phyloP scores from a whole-genome alignment of 805 yeast genomes.

The Yarrowia sp. region DNA sequence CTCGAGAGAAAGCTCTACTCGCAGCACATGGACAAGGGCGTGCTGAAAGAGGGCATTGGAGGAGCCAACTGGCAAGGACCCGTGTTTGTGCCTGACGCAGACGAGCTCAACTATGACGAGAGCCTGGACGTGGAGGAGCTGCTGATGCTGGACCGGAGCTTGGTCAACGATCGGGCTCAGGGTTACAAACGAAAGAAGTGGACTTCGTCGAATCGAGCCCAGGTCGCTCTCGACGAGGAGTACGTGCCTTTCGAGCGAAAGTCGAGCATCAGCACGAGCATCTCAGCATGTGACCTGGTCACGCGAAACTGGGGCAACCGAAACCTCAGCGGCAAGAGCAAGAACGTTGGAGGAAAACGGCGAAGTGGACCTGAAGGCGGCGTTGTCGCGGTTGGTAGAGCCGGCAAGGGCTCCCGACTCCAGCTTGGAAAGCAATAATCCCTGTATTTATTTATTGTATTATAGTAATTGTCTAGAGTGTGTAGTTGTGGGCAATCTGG shows the following conservation, averaged over 20 bases:
- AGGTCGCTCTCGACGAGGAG: slow-evolving; percentile 5
- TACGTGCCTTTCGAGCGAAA: not conserved
- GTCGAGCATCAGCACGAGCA: not conserved
- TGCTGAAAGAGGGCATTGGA: not conserved
- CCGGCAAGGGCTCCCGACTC: slow-evolving; percentile 14
- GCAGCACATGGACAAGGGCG: slow-evolving; percentile 7
- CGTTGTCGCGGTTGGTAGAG: not conserved
- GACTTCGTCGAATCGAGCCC: not conserved
- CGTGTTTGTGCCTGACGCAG: slow-evolving; percentile 11
- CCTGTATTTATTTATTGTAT: slow-evolving; percentile 17
- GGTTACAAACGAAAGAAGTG: not conserved
- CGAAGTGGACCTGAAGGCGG: slow-evolving; percentile 8
- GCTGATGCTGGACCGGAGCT: slow-evolving; percentile 18
- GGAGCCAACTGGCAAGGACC: slow-evolving; percentile 20
- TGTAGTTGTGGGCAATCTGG: too few relatives aligned
- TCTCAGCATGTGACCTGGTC: not conserved
- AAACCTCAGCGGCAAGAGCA: slow-evolving; percentile 12
- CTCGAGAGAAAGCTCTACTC: slow-evolving; percentile 20
- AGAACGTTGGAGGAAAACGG: not conserved
- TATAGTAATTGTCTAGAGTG: too few relatives aligned
- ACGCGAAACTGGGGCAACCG: slow-evolving; percentile 24
- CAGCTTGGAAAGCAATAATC: not conserved
- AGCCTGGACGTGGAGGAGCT: slow-evolving; percentile 11
- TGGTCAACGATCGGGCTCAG: not conserved
- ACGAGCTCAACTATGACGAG: slow-evolving; percentile 23